Evolutionary conservation across 2,329 filamentous ascomycete genomes (phyloP), one percentile per base, ranked within the genome.

Genomic region (Hypoxylon sp.): DNA sequence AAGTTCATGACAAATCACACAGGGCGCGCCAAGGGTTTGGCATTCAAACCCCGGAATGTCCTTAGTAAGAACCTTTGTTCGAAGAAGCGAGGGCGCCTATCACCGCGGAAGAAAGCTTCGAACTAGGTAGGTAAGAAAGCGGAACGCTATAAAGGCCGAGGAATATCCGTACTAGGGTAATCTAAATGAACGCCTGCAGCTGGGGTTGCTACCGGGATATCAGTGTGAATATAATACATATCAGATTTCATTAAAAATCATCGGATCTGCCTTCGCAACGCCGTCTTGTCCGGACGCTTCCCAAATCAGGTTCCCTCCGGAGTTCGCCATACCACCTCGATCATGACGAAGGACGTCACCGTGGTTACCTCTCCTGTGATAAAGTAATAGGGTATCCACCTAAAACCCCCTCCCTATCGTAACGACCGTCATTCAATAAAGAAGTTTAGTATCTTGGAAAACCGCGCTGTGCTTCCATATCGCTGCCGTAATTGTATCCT

Each of bases 401-500:
- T 25, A 58, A 43, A 52, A 25, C 39, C 47, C 47, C 12, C 39
- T 43, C 45, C 34, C n/a, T 47, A 16, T 25, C 48, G 37, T 61
- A 60, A 58, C 50, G 45, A 54, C 43, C 45, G 37, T 60, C 37
- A 54, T 61, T 45, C 50, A 63, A 55, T 25, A 52, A 14, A 70
- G 39, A 61, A 52, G 39, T 51, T 71, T 65, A 75, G 55, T 75
- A 74, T 71, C 74, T 66, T 45, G 69, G 68, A 62, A 39, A 71
- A 16, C 51, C 68, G 45, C 70, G 69, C 48, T 71, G 71, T n/a
- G 62, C 51, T 59, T 73, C 69, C 46, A 69, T 32, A 53, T 76
- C 70, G 19, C 65, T 63, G 53, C 72, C 78, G 51, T 78, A 80
- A 8, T 74, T 74, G 30, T 75, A 69, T 56, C 71, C 69, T 51